phyloP scores from a whole-genome alignment of 305 asterid species.

The Fraxinus albicans region DNA sequence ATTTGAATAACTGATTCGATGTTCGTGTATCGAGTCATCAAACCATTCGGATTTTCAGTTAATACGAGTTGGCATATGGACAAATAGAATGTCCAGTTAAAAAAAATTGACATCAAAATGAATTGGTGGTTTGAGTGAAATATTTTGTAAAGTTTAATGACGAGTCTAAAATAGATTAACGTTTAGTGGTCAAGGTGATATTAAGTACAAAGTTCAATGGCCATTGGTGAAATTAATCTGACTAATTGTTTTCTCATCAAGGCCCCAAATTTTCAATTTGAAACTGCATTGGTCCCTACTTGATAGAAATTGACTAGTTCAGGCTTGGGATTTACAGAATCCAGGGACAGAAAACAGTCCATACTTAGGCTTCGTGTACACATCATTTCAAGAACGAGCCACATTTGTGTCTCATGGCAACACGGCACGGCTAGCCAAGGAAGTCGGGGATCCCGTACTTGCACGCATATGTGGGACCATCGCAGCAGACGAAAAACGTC shows the following conservation, averaged over 20 bases:
- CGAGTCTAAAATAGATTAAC: not conserved
- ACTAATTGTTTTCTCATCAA: not conserved
- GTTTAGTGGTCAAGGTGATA: not conserved
- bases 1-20: too few relatives aligned
- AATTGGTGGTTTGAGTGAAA: not conserved
- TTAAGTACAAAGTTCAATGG: not conserved
- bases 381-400: slow-evolving; percentile 47
- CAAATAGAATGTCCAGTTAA: not conserved
- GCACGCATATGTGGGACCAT: slow-evolving; percentile 41
- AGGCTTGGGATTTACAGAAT: not conserved
- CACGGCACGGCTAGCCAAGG: slow-evolving; percentile 40
- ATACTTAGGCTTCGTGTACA: slow-evolving; percentile 35
- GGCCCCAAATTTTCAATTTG: not conserved
- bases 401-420: slow-evolving; percentile 38
- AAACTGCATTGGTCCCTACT: not conserved
- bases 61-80: not conserved
- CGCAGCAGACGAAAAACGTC: slow-evolving; percentile 45
- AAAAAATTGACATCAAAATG: not conserved
- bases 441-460: slow-evolving; percentile 29
- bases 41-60: not conserved
- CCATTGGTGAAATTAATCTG: not conserved
- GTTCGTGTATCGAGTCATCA: not conserved
- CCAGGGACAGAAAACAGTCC: slow-evolving; percentile 27
- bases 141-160: not conserved
- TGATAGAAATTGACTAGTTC: not conserved